Base-by-base conservation (phyloP, 352 stramenopile species). In the Globisporangium yorkense region DNA sequence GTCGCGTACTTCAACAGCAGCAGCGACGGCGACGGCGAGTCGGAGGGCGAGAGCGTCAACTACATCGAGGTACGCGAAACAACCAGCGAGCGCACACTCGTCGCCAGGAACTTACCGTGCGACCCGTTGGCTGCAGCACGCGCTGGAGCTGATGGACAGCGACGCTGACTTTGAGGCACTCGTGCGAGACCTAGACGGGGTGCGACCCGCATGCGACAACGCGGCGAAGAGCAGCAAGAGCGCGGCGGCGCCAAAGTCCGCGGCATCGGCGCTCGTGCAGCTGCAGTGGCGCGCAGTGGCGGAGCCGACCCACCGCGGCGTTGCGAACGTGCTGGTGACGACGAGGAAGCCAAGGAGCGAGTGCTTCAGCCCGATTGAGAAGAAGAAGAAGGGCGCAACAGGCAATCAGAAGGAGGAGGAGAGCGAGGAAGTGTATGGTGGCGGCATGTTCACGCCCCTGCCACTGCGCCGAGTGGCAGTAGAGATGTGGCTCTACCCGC, bases 401-500 rank as follows among this genome's bases (percentile, higher is more conserved):
- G 35, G 39, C 10, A 37, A 2, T 43, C 59, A 57, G 15, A n/a
- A 60, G 56, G 41, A n/a, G 20, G 57, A 50, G 52, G 51, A 0
- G 13, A 66, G 44, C 31, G 35, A n/a, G 58, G 6, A 40, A 29
- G 61, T 72, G 43, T 79, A 79, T 33, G 33, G 41, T 10, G 66
- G 70, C 0, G 63, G 62, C 0, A 68, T 74, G 63, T 84, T 84
- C 54, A 72, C 72, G 0, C 72, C 75, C 2, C 56, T 89, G 47
- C 78, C 79, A 0, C 59, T 86, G 54, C 71, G 80, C 24, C 86
- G 74, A 40, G 52, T 83, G 37, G 75, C 74, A 5, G 65, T 92
- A n/a, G 65, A 63, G 13, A 72, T 79, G 50, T 92, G 82, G 82
- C 69, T 92, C 50, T 92, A 92, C 54, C 82, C 82, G 16, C 75